Base-by-base conservation (phyloP, 257 asterid genomes). In the Dorcoceras hygrometricum region DNA sequence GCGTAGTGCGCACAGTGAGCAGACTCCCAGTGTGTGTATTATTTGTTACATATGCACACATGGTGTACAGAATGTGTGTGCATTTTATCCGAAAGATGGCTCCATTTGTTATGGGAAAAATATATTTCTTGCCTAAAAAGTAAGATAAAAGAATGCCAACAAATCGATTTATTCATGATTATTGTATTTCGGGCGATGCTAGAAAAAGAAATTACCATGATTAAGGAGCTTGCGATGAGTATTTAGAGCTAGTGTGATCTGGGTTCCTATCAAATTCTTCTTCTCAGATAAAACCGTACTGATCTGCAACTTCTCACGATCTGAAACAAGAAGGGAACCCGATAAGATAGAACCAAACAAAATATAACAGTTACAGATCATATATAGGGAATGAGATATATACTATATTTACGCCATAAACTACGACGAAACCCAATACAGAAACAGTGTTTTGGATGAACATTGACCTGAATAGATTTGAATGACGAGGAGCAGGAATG, bases 201-300 rank as follows among this genome's bases (percentile, higher is more conserved):
- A 23, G 18, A 51, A 50, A 57, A 27, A 6, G 23, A 0, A 60
- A 53, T 64, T 75, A 83, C 88, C 86, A 56, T 39, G 58, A 55
- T 9, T 59, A 28, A 80, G 82, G 71, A 83, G 86, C 82, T 76
- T 83, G 29, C 89, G 86, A 58, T 73, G 73, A 27, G 71, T 24
- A 28, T 32, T 25, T 8, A 10, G 68, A 53, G 55, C 34, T 51
- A 54, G 57, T 34, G 23, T 18, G 55, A 64, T 64, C 58, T 64
- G 32, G 73, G 43, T 39, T 12, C 34, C n/a, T 29, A 6, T 36
- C 60, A 65, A 22, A 63, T 62, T 68, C 65, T 46, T 51, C 61
- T 24, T 67, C 65, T 28, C 50, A 39, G 76, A 51, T 57, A 43
- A 59, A 67, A 48, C 67, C 36, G 69, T 19, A 11, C 25, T 57